Conservation (phyloP, 306 rosid species). For the Dicorynia guianensis region DNA sequence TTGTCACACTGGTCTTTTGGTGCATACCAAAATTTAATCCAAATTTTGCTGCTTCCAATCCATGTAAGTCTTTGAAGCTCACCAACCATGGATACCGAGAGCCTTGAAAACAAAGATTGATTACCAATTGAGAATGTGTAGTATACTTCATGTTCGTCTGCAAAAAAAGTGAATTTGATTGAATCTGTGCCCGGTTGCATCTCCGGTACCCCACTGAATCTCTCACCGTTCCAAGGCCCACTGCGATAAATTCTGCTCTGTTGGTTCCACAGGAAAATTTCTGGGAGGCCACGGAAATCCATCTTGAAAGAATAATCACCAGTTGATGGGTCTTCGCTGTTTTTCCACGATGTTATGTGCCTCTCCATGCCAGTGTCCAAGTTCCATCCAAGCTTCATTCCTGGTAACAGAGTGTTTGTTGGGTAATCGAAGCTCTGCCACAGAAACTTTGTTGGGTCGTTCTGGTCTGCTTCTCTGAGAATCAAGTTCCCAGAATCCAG, state of each 20-base stretch:
- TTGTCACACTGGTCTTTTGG: conserved; percentile 70
- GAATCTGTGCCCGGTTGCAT: conserved; percentile 51
- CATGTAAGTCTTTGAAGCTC: conserved; percentile 52
- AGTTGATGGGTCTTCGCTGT: conserved; percentile 54
- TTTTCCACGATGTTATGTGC: conserved; percentile 66
- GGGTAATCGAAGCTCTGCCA: conserved; percentile 91
- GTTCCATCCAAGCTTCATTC: conserved; percentile 78
- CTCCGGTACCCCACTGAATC: conserved; percentile 80
- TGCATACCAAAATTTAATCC: conserved; percentile 70
- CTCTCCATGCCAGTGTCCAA: conserved; percentile 45
- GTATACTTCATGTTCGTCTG: conserved; percentile 47
- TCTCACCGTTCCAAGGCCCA: conserved; percentile 83
- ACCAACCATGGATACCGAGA: conserved; percentile 46
- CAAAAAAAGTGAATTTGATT: conserved; percentile 42
- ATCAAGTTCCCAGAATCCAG: conserved; percentile 70
- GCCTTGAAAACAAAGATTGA: conserved; percentile 47
- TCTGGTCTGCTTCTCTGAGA: conserved; percentile 43
- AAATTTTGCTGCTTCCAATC: conserved; percentile 44
- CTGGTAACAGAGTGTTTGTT: conserved; percentile 67
- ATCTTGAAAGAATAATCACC: conserved; percentile 61
- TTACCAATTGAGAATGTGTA: conserved; percentile 49
- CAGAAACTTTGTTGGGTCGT: conserved; percentile 35
- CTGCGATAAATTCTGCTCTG: conserved; percentile 42
- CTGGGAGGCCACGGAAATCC: conserved; percentile 63
- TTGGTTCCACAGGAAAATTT: conserved; percentile 46